Evolutionary conservation across 1,284 basidiomycete species (phyloP).

Genomic region (Heterobasidion parviporum): DNA sequence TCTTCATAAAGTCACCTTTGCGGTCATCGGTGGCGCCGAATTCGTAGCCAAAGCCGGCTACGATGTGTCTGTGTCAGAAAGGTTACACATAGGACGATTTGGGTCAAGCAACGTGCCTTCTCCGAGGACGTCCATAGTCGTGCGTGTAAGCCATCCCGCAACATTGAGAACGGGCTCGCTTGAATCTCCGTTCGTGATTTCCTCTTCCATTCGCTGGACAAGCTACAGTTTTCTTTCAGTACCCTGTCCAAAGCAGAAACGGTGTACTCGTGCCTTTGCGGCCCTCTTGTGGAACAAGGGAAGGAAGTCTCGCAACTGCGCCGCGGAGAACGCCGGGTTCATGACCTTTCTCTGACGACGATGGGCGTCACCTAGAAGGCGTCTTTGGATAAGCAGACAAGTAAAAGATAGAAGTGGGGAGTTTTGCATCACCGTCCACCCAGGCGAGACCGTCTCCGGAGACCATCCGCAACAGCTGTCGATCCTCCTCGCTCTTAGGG

Average conservation of each 20-base stretch:
- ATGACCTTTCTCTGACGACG: constrained; percentile 13
- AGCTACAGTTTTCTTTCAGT: background rate
- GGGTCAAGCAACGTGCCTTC: constrained; percentile 11
- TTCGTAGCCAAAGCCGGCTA: constrained; percentile 22
- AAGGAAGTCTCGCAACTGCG: constrained; percentile 10
- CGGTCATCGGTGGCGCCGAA: constrained; percentile 21
- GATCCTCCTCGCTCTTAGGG: constrained; percentile 20
- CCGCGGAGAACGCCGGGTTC: constrained; percentile 12
- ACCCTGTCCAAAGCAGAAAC: constrained; percentile 7
- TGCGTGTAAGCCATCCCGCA: constrained; percentile 29
- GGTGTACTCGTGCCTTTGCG: background rate
- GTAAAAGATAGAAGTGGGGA: background rate
- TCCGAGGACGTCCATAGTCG: constrained; percentile 43
- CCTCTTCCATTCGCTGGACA: constrained; percentile 8
- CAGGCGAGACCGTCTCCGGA: constrained; percentile 1
- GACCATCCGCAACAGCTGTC: background rate
- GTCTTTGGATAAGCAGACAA: background rate
- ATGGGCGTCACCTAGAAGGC: constrained; percentile 9
- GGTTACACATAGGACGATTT: background rate
- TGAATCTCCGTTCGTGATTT: constrained; percentile 3
- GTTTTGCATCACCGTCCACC: background rate
- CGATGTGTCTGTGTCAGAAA: too few species aligned
- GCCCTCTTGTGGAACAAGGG: constrained; percentile 6
- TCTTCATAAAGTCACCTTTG: constrained; percentile 15
- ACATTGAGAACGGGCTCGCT: constrained; percentile 23